phyloP scores from a whole-genome alignment of 352 stramenopile genomes.

The Phytophthora fragariaefolia region DNA sequence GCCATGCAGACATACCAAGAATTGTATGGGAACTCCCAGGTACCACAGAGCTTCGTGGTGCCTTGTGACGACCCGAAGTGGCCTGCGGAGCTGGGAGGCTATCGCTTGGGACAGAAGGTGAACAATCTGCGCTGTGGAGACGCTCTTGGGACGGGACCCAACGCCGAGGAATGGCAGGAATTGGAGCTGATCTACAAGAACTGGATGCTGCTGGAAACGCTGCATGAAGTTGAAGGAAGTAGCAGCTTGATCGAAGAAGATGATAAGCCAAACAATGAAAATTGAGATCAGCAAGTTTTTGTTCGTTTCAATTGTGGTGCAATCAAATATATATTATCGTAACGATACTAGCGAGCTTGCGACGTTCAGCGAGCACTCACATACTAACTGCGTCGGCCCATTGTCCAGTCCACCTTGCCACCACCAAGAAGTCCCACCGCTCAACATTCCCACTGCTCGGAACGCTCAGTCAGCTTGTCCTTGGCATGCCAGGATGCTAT shows the following conservation, averaged over 20 bases:
- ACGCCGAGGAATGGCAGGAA: slow-evolving; percentile 36
- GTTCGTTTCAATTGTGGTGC: slow-evolving; percentile 13
- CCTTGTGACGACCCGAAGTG: slow-evolving; percentile 34
- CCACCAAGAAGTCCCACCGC: slow-evolving; percentile 40
- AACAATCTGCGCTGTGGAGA: slow-evolving; percentile 50
- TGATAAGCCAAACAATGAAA: background rate
- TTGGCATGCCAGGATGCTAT: slow-evolving; percentile 33
- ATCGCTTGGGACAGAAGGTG: slow-evolving; percentile 52
- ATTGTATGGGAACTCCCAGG: slow-evolving; percentile 33
- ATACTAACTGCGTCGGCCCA: slow-evolving; percentile 1
- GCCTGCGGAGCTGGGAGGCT: slow-evolving; percentile 37
- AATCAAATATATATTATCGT: slow-evolving; percentile 41
- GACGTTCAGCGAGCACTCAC: background rate
- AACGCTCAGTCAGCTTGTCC: slow-evolving; percentile 33
- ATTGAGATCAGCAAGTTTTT: background rate
- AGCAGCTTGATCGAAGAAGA: background rate
- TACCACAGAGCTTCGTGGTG: slow-evolving; percentile 54
- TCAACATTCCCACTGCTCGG: slow-evolving; percentile 34
- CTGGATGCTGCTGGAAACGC: slow-evolving; percentile 50
- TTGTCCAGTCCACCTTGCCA: slow-evolving; percentile 23
- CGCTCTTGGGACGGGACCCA: slow-evolving; percentile 4
- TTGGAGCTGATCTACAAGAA: slow-evolving; percentile 54
- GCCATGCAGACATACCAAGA: slow-evolving; percentile 42
- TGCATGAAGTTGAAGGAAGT: slow-evolving; percentile 34
- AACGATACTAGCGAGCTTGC: slow-evolving; percentile 21